A percentile compares a stretch with the other conserved stretches of the same genome.
These are phyloP conservation scores for Lachnellula willkommii DNA, from an alignment of 2,329 filamentous ascomycete genomes.

Conservation along the genomic window DNA sequence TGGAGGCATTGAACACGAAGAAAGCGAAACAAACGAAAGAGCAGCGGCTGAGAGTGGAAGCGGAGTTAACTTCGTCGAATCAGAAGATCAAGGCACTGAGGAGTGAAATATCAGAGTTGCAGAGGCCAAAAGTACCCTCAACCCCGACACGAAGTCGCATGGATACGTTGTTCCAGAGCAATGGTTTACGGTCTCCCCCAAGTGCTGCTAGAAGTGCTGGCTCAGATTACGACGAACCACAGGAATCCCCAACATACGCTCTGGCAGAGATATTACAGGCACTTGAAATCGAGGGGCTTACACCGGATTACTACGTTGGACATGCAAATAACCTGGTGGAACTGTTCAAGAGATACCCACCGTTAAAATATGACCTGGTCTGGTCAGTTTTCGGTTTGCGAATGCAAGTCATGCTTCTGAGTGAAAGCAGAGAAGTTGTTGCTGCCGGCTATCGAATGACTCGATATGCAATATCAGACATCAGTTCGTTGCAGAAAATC, in stretches of 20 bases:
- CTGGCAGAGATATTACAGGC: conserved; percentile 87
- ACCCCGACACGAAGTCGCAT: conserved; percentile 46
- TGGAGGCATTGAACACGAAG: conserved; percentile 90
- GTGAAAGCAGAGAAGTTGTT: conserved; percentile 91
- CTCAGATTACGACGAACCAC: conserved; percentile 61
- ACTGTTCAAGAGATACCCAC: conserved; percentile 88
- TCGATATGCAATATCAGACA: conserved; percentile 88
- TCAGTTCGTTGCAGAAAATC: conserved; percentile 83
- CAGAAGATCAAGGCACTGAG: conserved; percentile 58
- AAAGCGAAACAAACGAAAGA: conserved; percentile 94
- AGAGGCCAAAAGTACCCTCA: conserved; percentile 44
- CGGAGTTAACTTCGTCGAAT: conserved; percentile 86
- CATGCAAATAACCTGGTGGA: conserved; percentile 90
- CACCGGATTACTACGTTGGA: conserved; percentile 90
- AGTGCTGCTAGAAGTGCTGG: conserved; percentile 51
- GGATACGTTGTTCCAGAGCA: conserved; percentile 43
- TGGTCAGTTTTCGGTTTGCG: conserved; percentile 93
- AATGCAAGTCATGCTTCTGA: conserved; percentile 93
- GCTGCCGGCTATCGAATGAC: conserved; percentile 92
- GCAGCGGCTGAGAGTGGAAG: conserved; percentile 71
- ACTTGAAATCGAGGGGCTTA: conserved; percentile 80
- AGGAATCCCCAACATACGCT: conserved; percentile 86
- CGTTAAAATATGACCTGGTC: conserved; percentile 90
- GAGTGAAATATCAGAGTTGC: conserved; percentile 55
- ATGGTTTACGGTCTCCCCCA: conserved; percentile 50